Evolutionary conservation across 306 rosid species (phyloP), one percentile per base, ranked within the genome.

Genomic region (Quercus rubra): DNA sequence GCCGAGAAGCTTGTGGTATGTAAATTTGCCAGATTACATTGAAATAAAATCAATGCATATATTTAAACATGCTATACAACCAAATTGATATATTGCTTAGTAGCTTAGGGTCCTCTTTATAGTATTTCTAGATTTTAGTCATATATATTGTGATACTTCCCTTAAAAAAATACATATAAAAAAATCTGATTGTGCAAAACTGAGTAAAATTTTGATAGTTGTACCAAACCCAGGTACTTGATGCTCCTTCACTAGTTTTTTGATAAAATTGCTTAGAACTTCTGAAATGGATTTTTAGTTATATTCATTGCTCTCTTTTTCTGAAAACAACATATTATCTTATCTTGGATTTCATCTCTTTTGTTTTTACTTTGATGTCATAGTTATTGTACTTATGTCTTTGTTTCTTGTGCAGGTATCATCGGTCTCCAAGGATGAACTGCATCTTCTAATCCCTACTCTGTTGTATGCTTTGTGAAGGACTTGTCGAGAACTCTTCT

Each of bases 1-100:
- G 96, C 83, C 83, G 99, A 77, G 55, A 87, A 30, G 99, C 99
- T 71, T 96, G 99, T 55, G 99, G 99, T 96, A 86, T 83, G 93
- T 79, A 49, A 31, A 58, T 67, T 13, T 19, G 54, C 19, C 7
- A 46, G 1, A 27, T 27, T 20, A 41, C 67, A 14, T 15, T 28
- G 35, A 55, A 38, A 28, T 67, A 19, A 52, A 79, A 66, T 55
- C 35, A 10, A 12, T 28, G 5, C 17, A 23, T n/a, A 9, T 27
- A 41, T 25, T 15, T 63, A 30, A 63, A 63, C 38, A 30, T 63
- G n/a, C 58, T 18, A 25, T n/a, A 4, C 67, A 59, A 10, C 52
- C 70, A 5, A 63, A 49, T 11, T 78, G 23, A 73, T 35, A 46
- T 58, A 35, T 17, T 4, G 4, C 30, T 6, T 70, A 3, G 27